Evolutionary conservation across 495 filamentous ascomycete species (phyloP).

Genomic region (Cenococcum geophilum): DNA sequence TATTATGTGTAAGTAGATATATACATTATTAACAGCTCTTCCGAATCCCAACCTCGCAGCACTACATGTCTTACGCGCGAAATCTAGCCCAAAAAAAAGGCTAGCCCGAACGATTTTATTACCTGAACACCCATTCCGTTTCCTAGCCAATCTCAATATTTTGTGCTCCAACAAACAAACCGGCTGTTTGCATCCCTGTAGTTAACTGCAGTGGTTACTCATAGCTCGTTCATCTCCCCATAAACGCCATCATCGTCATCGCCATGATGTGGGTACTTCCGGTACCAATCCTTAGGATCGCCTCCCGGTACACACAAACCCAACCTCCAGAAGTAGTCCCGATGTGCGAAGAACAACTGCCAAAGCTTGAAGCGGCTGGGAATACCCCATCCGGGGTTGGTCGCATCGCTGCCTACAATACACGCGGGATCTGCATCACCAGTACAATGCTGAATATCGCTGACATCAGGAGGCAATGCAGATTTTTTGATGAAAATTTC

Average conservation of each 20-base stretch:
- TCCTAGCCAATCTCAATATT: too few species aligned
- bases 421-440: constrained; percentile 68
- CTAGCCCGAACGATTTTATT: too few species aligned
- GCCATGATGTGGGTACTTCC: constrained; percentile 24
- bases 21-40: too few species aligned
- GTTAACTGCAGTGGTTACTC: background rate
- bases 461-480: constrained; percentile 56
- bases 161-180: too few species aligned
- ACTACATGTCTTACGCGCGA: too few species aligned
- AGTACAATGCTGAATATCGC: constrained; percentile 63
- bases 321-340: constrained; percentile 93
- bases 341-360: constrained; percentile 89
- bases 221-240: background rate
- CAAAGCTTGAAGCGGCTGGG: constrained; percentile 67
- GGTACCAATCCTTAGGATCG: constrained; percentile 60
- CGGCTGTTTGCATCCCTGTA: too few species aligned
- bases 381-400: constrained; percentile 38
- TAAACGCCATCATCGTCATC: background rate
- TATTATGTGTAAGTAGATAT: too few species aligned
- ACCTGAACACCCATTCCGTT: too few species aligned
- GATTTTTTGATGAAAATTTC: constrained; percentile 78
- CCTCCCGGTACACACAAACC: constrained; percentile 85
- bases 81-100: too few species aligned
- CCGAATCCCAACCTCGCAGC: too few species aligned
- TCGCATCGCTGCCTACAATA: constrained; percentile 49